Percentiles rank a stretch among this genome's conserved stretches.
Conservation (phyloP, 257 asterid species). For the Linderniella brevidens region DNA sequence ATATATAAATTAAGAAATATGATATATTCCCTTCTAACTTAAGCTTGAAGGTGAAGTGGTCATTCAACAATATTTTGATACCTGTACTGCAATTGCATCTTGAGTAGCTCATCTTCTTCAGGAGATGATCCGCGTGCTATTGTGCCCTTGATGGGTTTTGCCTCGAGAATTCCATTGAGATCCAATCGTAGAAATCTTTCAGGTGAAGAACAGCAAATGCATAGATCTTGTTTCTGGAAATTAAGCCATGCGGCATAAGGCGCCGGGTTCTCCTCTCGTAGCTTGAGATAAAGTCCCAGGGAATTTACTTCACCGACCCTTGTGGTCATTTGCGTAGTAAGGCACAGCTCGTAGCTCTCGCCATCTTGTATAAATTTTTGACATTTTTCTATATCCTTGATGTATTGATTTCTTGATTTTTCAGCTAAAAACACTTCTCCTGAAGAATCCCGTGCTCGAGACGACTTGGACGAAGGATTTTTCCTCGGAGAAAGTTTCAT, state of each 20-base stretch:
- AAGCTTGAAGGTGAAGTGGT: too few species aligned
- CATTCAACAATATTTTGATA: slow-evolving; percentile 11
- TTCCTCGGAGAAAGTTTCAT: slow-evolving; percentile 16
- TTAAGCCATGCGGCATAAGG: slow-evolving; percentile 97
- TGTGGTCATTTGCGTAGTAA: slow-evolving; percentile 70
- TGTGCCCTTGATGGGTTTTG: slow-evolving; percentile 94
- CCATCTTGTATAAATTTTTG: slow-evolving; percentile 65
- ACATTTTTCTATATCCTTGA: slow-evolving; percentile 55
- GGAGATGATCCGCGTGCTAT: slow-evolving; percentile 71
- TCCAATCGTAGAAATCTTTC: slow-evolving; percentile 87
- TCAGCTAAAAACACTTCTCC: slow-evolving; percentile 40
- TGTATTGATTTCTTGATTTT: slow-evolving; percentile 66
- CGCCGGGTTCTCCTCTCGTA: slow-evolving; percentile 77
- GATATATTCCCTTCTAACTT: too few species aligned
- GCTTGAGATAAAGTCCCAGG: slow-evolving; percentile 51
- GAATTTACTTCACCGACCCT: slow-evolving; percentile 34
- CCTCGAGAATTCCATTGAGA: slow-evolving; percentile 65
- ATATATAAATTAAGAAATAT: too few species aligned
- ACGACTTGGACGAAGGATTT: slow-evolving; percentile 11
- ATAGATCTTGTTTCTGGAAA: slow-evolving; percentile 48
- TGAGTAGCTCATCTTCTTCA: slow-evolving; percentile 54
- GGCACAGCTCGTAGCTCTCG: slow-evolving; percentile 89
- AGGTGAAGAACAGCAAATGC: slow-evolving; percentile 86
- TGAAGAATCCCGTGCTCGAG: slow-evolving; percentile 8
- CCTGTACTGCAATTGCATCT: slow-evolving; percentile 72